A percentile compares a stretch with the other conserved stretches of the same genome.
phyloP scores from a whole-genome alignment of 2,329 filamentous ascomycete species.

The Mycosphaerella arachidis region DNA sequence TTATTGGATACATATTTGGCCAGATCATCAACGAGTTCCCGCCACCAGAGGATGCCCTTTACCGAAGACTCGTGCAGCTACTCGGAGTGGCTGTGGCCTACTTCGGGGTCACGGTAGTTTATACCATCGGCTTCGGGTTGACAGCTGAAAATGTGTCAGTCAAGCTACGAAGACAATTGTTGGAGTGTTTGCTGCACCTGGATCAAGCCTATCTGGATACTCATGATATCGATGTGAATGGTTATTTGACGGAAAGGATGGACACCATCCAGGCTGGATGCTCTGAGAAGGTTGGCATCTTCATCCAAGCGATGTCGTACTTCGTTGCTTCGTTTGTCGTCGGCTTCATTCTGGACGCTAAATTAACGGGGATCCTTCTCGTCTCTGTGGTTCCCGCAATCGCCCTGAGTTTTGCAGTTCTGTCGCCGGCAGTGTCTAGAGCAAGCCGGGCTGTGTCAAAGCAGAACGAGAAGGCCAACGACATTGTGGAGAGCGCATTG shows the following conservation, averaged over 20 bases:
- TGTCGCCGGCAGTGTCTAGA: slow-evolving; percentile 40
- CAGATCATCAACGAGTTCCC: slow-evolving; percentile 50
- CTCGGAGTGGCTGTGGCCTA: slow-evolving; percentile 45
- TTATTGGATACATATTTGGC: slow-evolving; percentile 44
- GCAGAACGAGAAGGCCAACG: slow-evolving; percentile 40
- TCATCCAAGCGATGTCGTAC: slow-evolving; percentile 44
- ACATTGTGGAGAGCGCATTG: slow-evolving; percentile 44
- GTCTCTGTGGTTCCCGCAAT: slow-evolving; percentile 48
- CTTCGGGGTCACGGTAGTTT: slow-evolving; percentile 48
- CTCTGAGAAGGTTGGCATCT: slow-evolving; percentile 46
- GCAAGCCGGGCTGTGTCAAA: slow-evolving; percentile 37
- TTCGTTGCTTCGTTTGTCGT: slow-evolving; percentile 44
- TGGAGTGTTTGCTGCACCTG: slow-evolving; percentile 47
- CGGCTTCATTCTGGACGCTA: slow-evolving; percentile 43
- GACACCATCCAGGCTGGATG: slow-evolving; percentile 37
- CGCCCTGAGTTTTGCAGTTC: slow-evolving; percentile 39
- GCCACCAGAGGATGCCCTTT: slow-evolving; percentile 42
- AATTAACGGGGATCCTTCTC: slow-evolving; percentile 41
- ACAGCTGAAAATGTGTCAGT: slow-evolving; percentile 48
- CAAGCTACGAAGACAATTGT: slow-evolving; percentile 43
- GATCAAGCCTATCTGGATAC: slow-evolving; percentile 52
- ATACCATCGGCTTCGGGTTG: slow-evolving; percentile 48
- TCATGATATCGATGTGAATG: slow-evolving; percentile 47
- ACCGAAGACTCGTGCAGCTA: slow-evolving; percentile 39
- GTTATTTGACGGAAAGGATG: slow-evolving; percentile 41